phyloP scores from a whole-genome alignment of 1,284 basidiomycete genomes.

The Fistulina hepatica region DNA sequence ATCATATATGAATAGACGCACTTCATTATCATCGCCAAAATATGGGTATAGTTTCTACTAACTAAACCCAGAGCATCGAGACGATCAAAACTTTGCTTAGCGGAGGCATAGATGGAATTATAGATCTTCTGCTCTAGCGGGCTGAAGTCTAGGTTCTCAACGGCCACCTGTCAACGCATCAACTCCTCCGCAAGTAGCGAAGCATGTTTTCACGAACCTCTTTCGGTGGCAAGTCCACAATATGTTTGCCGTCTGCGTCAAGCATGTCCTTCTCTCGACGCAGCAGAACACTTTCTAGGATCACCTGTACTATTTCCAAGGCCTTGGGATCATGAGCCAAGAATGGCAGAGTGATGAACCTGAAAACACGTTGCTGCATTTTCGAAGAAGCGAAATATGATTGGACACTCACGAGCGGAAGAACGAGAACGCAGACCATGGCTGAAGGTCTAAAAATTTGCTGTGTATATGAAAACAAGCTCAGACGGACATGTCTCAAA shows the following conservation, averaged over 20 bases:
- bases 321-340: conserved; percentile 80
- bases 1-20: conserved; percentile 23
- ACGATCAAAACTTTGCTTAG: conserved; percentile 64
- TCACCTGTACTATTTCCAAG: conserved; percentile 87
- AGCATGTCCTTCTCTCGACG: conserved; percentile 94
- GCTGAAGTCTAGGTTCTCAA: conserved; percentile 71
- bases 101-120: conserved; percentile 59
- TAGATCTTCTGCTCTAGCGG: conserved; percentile 73
- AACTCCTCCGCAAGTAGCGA: neutral
- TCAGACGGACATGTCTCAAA: conserved; percentile 4
- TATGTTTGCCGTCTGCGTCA: conserved; percentile 78
- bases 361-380: too few species aligned
- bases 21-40: conserved; percentile 88
- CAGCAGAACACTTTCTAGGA: conserved; percentile 80
- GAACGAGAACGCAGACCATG: conserved; percentile 86
- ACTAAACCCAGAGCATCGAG: conserved; percentile 68
- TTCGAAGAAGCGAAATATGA: too few species aligned
- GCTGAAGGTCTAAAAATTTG: conserved; percentile 82
- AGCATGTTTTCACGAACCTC: conserved; percentile 34
- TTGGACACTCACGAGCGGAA: conserved; percentile 59
- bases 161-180: conserved; percentile 31
- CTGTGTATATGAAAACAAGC: conserved; percentile 27
- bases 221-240: conserved; percentile 85
- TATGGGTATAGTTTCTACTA: conserved; percentile 81
- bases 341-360: conserved; percentile 86